phyloP scores from a whole-genome alignment of 2,329 filamentous ascomycete species.

The Sporothrix pseudoabietina region DNA sequence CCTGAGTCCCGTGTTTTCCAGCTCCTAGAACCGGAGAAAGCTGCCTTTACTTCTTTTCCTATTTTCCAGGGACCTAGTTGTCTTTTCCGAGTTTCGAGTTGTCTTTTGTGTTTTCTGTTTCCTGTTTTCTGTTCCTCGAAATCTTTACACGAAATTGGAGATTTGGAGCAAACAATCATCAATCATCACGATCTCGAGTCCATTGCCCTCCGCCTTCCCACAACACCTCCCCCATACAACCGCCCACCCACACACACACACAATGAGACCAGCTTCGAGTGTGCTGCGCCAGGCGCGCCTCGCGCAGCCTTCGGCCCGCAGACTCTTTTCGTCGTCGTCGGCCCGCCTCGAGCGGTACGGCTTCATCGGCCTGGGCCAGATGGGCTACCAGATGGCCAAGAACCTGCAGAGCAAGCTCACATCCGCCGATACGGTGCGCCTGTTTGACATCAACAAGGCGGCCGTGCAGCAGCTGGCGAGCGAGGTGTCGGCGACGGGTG shows the following conservation, averaged over 20 bases:
- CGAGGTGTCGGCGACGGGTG: conserved; percentile 52
- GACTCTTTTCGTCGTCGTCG: conserved; percentile 51
- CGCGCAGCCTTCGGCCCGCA: conserved; percentile 38
- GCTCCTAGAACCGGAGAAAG: background rate
- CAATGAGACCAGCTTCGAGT: conserved; percentile 37
- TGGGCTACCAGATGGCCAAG: conserved; percentile 66
- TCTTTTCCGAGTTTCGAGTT: background rate
- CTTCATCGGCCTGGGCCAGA: conserved; percentile 63
- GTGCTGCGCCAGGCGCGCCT: conserved; percentile 39
- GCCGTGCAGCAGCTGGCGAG: conserved; percentile 51
- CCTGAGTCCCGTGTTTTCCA: background rate
- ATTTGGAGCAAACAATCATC: conserved; percentile 15
- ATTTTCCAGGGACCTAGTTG: conserved; percentile 5
- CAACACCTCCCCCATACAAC: background rate
- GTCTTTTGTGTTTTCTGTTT: background rate
- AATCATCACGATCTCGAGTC: background rate
- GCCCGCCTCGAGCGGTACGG: conserved; percentile 56
- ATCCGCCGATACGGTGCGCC: conserved; percentile 52
- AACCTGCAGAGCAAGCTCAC: conserved; percentile 61
- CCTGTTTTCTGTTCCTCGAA: background rate
- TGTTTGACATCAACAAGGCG: conserved; percentile 60
- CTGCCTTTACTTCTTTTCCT: background rate
- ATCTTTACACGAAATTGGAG: conserved; percentile 17
- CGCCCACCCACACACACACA: background rate
- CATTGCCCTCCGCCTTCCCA: background rate